These are phyloP conservation scores for Glomus cerebriforme DNA, from an alignment of 192 early-diverging fungal species.

Conservation along the genomic window DNA sequence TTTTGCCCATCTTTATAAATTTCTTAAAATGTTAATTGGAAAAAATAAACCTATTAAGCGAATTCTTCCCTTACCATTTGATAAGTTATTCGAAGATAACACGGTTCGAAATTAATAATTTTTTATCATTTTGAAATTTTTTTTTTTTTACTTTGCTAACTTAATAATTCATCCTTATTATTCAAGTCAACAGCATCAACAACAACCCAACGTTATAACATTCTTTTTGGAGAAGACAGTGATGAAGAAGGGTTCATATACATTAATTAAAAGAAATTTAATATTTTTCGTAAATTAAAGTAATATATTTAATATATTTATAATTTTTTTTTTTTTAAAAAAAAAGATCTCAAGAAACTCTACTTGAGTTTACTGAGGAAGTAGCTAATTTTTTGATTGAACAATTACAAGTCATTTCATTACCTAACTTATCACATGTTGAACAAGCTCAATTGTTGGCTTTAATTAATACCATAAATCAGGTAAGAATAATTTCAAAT, in stretches of 20 bases:
- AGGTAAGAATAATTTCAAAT: constrained; percentile 42
- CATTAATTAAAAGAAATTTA: constrained; percentile 1
- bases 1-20: constrained; percentile 65
- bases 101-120: constrained; percentile 40
- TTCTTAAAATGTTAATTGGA: constrained; percentile 58
- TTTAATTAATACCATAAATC: constrained; percentile 72
- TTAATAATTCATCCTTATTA: not conserved
- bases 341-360: constrained; percentile 35
- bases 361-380: constrained; percentile 42
- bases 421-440: constrained; percentile 65
- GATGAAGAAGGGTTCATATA: constrained; percentile 31
- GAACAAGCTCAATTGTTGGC: constrained; percentile 77
- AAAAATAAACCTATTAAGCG: constrained; percentile 46
- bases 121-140: not conserved
- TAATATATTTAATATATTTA: not conserved
- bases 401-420: constrained; percentile 51
- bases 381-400: constrained; percentile 57
- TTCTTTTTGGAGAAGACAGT: constrained; percentile 21
- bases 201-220: constrained; percentile 2
- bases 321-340: constrained; percentile 4
- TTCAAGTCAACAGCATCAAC: constrained; percentile 13
- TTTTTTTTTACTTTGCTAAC: not conserved
- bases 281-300: constrained; percentile 26
- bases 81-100: constrained; percentile 57
- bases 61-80: constrained; percentile 64